phyloP scores from a whole-genome alignment of 257 asterid genomes.

The Handroanthus guayacan region DNA sequence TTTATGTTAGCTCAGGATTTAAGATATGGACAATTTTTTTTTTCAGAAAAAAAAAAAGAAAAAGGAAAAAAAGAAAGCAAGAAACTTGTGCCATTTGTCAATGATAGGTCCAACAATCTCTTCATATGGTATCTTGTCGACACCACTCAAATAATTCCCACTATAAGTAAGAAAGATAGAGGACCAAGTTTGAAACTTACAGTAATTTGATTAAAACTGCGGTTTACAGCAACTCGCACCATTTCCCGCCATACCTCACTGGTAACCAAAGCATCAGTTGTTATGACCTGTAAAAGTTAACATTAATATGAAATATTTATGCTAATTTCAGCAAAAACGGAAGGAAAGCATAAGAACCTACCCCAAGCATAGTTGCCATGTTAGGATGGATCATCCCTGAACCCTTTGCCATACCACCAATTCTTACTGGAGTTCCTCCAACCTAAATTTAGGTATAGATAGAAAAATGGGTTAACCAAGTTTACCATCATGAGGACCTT shows the following conservation, averaged over 20 bases:
- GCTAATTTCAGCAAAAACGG: slow-evolving; percentile 8
- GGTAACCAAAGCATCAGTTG: slow-evolving; percentile 86
- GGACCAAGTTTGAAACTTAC: slow-evolving; percentile 50
- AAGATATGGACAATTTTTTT: no score
- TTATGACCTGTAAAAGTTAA: slow-evolving; percentile 68
- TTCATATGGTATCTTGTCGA: background rate
- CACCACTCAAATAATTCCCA: background rate
- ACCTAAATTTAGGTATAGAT: slow-evolving; percentile 54
- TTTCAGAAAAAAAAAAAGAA: no score
- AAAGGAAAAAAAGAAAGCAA: no score
- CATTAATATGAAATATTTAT: slow-evolving; percentile 31
- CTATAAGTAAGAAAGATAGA: slow-evolving; percentile 27
- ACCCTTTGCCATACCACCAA: slow-evolving; percentile 99
- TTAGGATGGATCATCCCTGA: slow-evolving; percentile 99
- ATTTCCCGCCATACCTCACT: slow-evolving; percentile 93
- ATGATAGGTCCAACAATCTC: slow-evolving; percentile 2
- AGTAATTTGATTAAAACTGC: slow-evolving; percentile 97
- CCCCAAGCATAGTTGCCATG: slow-evolving; percentile 99
- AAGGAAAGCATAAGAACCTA: slow-evolving; percentile 42
- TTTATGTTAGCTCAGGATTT: no score
- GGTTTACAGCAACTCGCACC: slow-evolving; percentile 86
- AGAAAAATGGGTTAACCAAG: slow-evolving; percentile 16
- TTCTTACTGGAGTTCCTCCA: slow-evolving; percentile 67
- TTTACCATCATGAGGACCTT: slow-evolving; percentile 2
- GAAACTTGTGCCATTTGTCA: background rate